phyloP scores from a whole-genome alignment of 2,329 filamentous ascomycete species.

The Annulohypoxylon truncatum region DNA sequence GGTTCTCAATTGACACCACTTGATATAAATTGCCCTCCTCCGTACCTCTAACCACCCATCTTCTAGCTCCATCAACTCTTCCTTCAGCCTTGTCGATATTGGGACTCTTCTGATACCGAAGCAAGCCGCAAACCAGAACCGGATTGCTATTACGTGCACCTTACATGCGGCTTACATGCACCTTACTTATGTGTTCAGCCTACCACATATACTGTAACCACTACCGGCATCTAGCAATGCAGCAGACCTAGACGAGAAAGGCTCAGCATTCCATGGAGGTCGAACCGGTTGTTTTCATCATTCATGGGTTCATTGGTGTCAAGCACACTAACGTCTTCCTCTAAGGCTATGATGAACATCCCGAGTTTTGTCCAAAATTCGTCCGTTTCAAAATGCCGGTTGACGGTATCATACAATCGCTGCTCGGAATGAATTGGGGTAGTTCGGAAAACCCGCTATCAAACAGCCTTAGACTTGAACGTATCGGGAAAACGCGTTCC shows the following conservation, averaged over 20 bases:
- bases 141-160: not conserved
- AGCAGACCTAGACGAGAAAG: slow-evolving; percentile 11
- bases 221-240: slow-evolving; percentile 6
- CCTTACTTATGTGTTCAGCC: no score
- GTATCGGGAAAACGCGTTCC: slow-evolving; percentile 4
- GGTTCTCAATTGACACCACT: slow-evolving; percentile 33
- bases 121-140: not conserved
- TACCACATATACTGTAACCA: not conserved
- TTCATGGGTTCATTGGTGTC: slow-evolving; percentile 1
- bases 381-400: slow-evolving; percentile 33
- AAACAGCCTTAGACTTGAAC: slow-evolving; percentile 1
- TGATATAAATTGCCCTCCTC: slow-evolving; percentile 35
- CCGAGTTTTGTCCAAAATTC: slow-evolving; percentile 47
- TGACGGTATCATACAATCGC: slow-evolving; percentile 36
- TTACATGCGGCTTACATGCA: not conserved
- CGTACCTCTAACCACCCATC: slow-evolving; percentile 18
- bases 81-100: slow-evolving; percentile 24
- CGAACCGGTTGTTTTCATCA: slow-evolving; percentile 18
- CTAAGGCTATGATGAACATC: slow-evolving; percentile 40
- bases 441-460: slow-evolving; percentile 21
- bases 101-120: not conserved
- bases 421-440: slow-evolving; percentile 17
- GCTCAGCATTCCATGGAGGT: slow-evolving; percentile 14
- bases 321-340: slow-evolving; percentile 34
- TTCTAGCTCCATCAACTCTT: not conserved